Evolutionary conservation across 2,329 filamentous ascomycete genomes (phyloP), one percentile per base, ranked within the genome.

Genomic region (Penicillium sp.): DNA sequence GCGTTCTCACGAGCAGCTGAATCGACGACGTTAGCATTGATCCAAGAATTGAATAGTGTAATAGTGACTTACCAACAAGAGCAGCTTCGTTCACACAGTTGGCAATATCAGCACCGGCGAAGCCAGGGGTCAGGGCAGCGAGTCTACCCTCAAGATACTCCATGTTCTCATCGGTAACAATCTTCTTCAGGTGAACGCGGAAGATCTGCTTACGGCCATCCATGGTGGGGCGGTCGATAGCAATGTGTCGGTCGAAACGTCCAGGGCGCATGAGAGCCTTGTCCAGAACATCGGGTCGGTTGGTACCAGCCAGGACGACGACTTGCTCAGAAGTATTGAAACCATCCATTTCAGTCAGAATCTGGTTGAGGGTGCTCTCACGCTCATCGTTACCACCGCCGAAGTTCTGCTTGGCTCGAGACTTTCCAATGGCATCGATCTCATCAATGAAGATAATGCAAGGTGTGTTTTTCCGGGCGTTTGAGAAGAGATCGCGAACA

Each of bases 361-460:
- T 97, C 77, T 99, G 94, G 76, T 99, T 99, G 24, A 99, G 86
- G 0, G 94, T 99, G 44, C 90, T 91, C 77, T 99, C 94, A 58
- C 94, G 89, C 78, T 99, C 94, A 70, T 99, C 94, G 69, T 97
- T 97, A 58, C 94, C 94, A 60, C 93, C 92, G 34, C 89, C 89
- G 54, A 91, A 91, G 61, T 88, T 89, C 31, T 88, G 85, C 71
- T 96, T 95, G 19, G 87, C 82, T 77, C 94, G 86, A 51, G 93
- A 90, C 71, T 92, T 91, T 65, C 94, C 94, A 67, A 99, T 97
- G 54, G 94, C 94, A 73, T 99, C 94, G 66, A 99, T 99, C 76
- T 99, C 94, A 71, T 99, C 94, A 63, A 99, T 97, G 80, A 99
- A 99, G 75, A 99, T 95, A 75, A 99, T 99, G 77, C 94, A 99